Evolutionary conservation across 768 basidiomycete species (phyloP).

Genomic region (Tricholomella constricta): DNA sequence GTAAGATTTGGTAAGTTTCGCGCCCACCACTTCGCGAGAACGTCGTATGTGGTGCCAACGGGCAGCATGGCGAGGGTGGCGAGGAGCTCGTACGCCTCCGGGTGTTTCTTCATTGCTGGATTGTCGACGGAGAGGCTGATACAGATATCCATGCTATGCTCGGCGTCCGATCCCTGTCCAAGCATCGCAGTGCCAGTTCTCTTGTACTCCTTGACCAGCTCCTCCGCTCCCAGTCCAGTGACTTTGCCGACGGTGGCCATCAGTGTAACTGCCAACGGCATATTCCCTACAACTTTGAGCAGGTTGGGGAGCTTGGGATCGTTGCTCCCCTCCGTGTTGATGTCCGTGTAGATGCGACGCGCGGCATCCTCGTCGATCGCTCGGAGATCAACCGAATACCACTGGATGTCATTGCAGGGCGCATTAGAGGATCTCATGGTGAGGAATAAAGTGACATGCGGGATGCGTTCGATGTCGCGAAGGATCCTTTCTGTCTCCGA

Average conservation of each 20-base stretch:
- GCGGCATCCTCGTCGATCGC: constrained; percentile 21
- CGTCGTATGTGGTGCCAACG: too few species aligned
- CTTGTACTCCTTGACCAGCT: constrained; percentile 4
- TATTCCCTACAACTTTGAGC: constrained; percentile 23
- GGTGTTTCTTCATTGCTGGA: neutral
- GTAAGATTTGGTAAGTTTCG: neutral
- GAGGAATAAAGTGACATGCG: constrained; percentile 15
- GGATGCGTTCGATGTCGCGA: neutral
- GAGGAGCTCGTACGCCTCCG: too few species aligned
- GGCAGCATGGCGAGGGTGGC: too few species aligned
- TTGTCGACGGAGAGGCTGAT: constrained; percentile 13
- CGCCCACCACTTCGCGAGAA: too few species aligned
- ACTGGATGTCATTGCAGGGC: constrained; percentile 28
- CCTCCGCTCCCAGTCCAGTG: neutral
- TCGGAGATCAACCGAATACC: constrained; percentile 15
- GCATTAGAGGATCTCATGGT: constrained; percentile 20
- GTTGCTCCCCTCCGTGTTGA: constrained; percentile 17
- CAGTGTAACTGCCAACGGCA: constrained; percentile 36
- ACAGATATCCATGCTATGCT: constrained; percentile 9
- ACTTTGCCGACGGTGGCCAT: constrained; percentile 26
- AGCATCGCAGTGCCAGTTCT: constrained; percentile 4
- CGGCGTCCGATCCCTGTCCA: constrained; percentile 1
- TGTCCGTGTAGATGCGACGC: constrained; percentile 22
- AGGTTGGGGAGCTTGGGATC: constrained; percentile 24
- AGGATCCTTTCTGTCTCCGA: constrained; percentile 20